phyloP scores from a whole-genome alignment of 2,329 filamentous ascomycete species.

The Pseudocercospora eumusae region DNA sequence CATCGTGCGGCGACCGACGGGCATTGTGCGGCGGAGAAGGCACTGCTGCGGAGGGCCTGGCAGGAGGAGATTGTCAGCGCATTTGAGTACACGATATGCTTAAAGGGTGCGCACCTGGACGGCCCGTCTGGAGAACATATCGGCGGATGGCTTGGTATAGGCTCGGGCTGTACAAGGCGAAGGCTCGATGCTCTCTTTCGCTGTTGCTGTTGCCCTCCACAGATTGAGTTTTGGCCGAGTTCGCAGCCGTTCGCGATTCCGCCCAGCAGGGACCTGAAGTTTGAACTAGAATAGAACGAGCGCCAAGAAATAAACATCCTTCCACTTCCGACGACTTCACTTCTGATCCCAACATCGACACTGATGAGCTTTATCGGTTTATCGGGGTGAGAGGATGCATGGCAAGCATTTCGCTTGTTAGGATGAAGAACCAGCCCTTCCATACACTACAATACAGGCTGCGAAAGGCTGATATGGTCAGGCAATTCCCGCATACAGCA shows the following conservation, averaged over 20 bases:
- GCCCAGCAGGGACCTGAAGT: slow-evolving; percentile 7
- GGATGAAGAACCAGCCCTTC: no score
- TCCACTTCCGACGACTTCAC: not conserved
- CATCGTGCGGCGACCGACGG: slow-evolving; percentile 57
- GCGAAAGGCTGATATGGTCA: no score
- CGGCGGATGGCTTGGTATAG: slow-evolving; percentile 10
- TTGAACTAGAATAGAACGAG: no score
- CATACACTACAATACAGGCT: no score
- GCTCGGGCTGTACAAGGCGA: slow-evolving; percentile 5
- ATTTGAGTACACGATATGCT: slow-evolving; percentile 26
- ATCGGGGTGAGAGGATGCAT: no score
- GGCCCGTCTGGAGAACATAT: slow-evolving; percentile 33
- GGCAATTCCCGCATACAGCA: no score
- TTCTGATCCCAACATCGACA: not conserved
- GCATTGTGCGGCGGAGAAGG: slow-evolving; percentile 47
- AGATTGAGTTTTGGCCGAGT: slow-evolving; percentile 12
- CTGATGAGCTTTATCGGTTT: no score
- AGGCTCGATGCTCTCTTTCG: slow-evolving; percentile 14
- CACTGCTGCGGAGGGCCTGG: slow-evolving; percentile 59
- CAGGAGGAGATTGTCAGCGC: slow-evolving; percentile 18
- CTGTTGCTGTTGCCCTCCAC: not conserved
- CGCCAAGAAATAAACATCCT: not conserved
- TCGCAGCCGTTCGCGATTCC: slow-evolving; percentile 8
- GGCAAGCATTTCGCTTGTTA: no score
- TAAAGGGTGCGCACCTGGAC: slow-evolving; percentile 26